Evolutionary conservation across 768 basidiomycete genomes (phyloP).

Genomic region (Naganishia onofrii): DNA sequence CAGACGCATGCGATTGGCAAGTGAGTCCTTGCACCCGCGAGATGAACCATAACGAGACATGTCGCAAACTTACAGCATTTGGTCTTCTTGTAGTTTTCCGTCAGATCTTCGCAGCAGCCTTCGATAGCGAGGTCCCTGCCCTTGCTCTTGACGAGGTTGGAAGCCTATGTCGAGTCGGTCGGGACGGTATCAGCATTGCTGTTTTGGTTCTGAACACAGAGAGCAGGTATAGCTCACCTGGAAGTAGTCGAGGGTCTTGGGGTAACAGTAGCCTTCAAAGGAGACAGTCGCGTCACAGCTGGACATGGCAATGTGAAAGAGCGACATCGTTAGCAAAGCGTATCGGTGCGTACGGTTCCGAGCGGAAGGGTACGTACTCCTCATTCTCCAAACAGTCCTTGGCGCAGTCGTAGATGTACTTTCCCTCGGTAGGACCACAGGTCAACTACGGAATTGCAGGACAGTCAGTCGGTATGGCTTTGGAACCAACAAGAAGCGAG

Average conservation of each 20-base stretch:
- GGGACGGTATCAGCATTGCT: no score
- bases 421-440: neutral
- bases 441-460: neutral
- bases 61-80: conserved; percentile 9
- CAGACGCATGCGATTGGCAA: no score
- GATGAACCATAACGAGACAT: neutral
- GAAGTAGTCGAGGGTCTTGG: conserved; percentile 17
- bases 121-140: conserved; percentile 23
- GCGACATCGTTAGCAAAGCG: neutral
- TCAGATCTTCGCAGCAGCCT: conserved; percentile 12
- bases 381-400: no score
- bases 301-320: neutral
- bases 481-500: neutral
- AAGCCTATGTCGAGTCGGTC: neutral
- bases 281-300: conserved; percentile 17
- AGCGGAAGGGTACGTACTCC: neutral
- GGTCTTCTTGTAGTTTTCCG: conserved; percentile 4
- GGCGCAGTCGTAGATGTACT: no score
- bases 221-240: neutral
- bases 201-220: no score
- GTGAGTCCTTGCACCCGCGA: neutral
- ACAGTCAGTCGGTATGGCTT: neutral
- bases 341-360: neutral
- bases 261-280: conserved; percentile 12
- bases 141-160: neutral